Base-by-base conservation (phyloP, 306 rosid species). In the Pyrus betulifolia region DNA sequence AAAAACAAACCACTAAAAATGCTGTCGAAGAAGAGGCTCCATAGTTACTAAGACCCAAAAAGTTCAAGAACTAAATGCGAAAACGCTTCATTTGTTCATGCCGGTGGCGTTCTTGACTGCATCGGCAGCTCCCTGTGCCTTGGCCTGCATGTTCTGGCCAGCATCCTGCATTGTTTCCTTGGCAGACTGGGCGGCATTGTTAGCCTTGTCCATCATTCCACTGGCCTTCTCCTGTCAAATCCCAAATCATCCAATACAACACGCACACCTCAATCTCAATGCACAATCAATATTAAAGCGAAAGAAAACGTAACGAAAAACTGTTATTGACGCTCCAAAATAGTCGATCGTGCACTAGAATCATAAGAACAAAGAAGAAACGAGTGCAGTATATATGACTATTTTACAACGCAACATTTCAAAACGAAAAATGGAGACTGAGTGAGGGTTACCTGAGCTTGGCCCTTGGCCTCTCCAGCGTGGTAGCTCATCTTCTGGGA, bases 381-480 rank as follows among this genome's bases (percentile, higher is more conserved):
- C 54, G 8, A 49, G 54, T 49, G 8, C 54, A 14, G 8, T 15
- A 35, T 35, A 35, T 1, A 2, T 15, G 54, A 49, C 19, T 49
- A 15, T 49, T 49, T 49, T 49, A 6, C 4, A 49, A 14, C 7
- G 8, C 54, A 11, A 27, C 10, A 68, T 67, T 27, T 22, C 2
- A 7, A 23, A 63, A 33, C 35, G 2, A 22, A 54, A 22, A 58
- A 10, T 21, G 51, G 1, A 11, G 75, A 5, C n/a, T 57, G 5
- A 21, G 21, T 40, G 11, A 33, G n/a, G 9, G 11, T 11, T 28
- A 87, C 93, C 89, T 91, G 54, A 66, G 91, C 49, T 80, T 84
- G 90, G 77, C 91, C 93, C 75, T 87, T 75, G 78, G 91, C 89
- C 87, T 84, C 85, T 23, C 92, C 93, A 68, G 88, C 96, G 4